These are phyloP conservation scores for Mrakia frigida DNA, from an alignment of 768 basidiomycete species.

Conservation along the genomic window DNA sequence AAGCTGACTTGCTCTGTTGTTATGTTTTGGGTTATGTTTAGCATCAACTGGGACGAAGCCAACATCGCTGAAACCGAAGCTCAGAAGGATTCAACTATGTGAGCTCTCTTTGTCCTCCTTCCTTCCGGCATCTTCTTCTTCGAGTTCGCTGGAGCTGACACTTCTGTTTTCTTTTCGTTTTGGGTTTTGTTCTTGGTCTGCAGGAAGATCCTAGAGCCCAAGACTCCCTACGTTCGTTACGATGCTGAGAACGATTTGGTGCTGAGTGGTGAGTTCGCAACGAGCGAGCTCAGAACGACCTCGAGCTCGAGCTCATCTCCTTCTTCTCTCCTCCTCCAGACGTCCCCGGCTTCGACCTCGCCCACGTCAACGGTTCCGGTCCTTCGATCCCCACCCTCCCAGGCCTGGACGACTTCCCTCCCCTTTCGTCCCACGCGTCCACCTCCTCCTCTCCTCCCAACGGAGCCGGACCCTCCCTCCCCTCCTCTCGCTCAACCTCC, in stretches of 20 bases:
- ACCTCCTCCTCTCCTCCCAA: constrained; percentile 20
- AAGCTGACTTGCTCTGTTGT: not conserved
- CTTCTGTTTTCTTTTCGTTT: not conserved
- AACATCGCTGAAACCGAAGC: constrained; percentile 88
- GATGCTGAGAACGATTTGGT: constrained; percentile 46
- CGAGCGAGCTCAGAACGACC: not conserved
- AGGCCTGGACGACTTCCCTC: not conserved
- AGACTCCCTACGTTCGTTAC: constrained; percentile 83
- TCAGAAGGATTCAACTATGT: constrained; percentile 89
- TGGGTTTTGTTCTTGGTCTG: too few relatives aligned
- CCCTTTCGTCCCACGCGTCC: constrained; percentile 3
- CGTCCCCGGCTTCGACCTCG: constrained; percentile 71
- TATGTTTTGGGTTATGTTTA: constrained; percentile 44
- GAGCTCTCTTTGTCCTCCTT: constrained; percentile 15
- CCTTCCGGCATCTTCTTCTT: not conserved
- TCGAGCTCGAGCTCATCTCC: not conserved
- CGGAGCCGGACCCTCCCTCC: constrained; percentile 5
- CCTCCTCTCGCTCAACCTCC: constrained; percentile 30
- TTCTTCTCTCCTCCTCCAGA: constrained; percentile 49
- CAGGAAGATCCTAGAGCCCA: constrained; percentile 89
- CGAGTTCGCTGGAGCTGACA: not conserved
- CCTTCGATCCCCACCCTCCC: constrained; percentile 17
- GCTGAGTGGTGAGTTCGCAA: constrained; percentile 51
- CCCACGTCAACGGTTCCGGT: constrained; percentile 48
- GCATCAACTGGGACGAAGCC: constrained; percentile 90